Conservation (phyloP, 768 basidiomycete species). For the Wakefieldia striispora region DNA sequence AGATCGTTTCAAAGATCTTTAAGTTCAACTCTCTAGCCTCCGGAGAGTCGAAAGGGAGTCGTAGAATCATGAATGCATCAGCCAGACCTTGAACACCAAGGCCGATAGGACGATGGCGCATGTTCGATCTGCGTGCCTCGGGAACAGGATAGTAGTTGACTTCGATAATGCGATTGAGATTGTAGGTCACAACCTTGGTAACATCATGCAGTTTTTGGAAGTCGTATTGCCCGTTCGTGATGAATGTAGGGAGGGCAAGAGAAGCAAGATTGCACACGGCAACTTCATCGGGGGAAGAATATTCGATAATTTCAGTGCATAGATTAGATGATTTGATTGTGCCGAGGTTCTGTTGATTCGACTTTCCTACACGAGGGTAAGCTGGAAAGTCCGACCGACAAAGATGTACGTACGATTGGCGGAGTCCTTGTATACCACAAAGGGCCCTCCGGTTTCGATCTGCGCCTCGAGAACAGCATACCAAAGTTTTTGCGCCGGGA, state of each 20-base stretch:
- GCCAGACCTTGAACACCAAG: slow-evolving; percentile 97
- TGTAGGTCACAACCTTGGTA: slow-evolving; percentile 86
- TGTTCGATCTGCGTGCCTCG: slow-evolving; percentile 90
- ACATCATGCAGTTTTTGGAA: slow-evolving; percentile 96
- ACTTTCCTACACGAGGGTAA: slow-evolving; percentile 64
- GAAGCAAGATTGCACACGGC: slow-evolving; percentile 99
- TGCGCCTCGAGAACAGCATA: slow-evolving; percentile 96
- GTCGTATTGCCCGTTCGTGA: slow-evolving; percentile 80
- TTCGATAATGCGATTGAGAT: slow-evolving; percentile 93
- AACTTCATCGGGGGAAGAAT: slow-evolving; percentile 94
- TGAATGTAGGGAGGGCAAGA: slow-evolving; percentile 89
- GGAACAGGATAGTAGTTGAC: slow-evolving; percentile 94
- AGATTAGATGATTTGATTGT: slow-evolving; percentile 99
- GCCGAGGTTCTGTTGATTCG: slow-evolving; percentile 97
- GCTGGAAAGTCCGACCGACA: not conserved
- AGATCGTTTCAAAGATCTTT: slow-evolving; percentile 99
- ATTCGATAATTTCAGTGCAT: slow-evolving; percentile 99
- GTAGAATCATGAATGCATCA: slow-evolving; percentile 96
- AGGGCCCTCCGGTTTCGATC: slow-evolving; percentile 98
- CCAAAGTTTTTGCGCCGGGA: slow-evolving; percentile 98
- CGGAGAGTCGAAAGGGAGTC: slow-evolving; percentile 91
- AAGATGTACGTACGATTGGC: slow-evolving; percentile 67
- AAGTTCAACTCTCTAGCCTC: slow-evolving; percentile 87
- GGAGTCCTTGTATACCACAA: slow-evolving; percentile 98
- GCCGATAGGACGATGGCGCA: slow-evolving; percentile 96